Conservation (phyloP, 2,329 filamentous ascomycete genomes). For the Fusarium musae region DNA sequence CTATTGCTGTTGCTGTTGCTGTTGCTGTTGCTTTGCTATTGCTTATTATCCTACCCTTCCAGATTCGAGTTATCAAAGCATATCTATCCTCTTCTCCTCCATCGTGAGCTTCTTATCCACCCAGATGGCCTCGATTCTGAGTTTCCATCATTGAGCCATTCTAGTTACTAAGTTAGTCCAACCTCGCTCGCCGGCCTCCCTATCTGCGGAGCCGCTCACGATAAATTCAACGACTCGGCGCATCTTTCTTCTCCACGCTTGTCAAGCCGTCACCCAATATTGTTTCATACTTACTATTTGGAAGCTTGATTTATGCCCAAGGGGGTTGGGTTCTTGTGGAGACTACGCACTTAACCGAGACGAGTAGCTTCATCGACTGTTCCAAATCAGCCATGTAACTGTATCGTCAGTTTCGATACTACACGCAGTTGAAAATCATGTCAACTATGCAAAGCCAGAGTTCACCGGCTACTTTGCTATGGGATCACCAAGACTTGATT, state of each 20-base stretch:
- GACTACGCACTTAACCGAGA: constrained; percentile 23
- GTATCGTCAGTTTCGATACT: constrained; percentile 24
- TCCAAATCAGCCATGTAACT: constrained; percentile 37
- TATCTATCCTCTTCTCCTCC: not conserved
- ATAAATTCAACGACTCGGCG: not conserved
- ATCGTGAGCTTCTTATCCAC: constrained; percentile 5
- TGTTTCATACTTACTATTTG: not conserved
- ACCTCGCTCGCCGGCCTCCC: constrained; percentile 5
- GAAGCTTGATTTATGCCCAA: constrained; percentile 24
- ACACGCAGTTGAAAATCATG: constrained; percentile 35
- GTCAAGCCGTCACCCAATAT: constrained; percentile 5
- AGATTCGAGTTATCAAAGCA: constrained; percentile 5
- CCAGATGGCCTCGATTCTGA: not conserved
- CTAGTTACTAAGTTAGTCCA: not conserved
- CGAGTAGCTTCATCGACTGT: constrained; percentile 13
- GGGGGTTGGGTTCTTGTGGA: constrained; percentile 28
- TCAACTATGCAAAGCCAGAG: constrained; percentile 26
- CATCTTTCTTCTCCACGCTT: constrained; percentile 3
- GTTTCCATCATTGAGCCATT: constrained; percentile 11
- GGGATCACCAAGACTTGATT: constrained; percentile 59
- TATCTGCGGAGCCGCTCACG: not conserved
- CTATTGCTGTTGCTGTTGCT: not conserved
- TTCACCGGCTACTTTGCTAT: constrained; percentile 47
- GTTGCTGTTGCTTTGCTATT: not conserved
- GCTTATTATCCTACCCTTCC: constrained; percentile 8